Conservation (phyloP, 495 filamentous ascomycete genomes). For the Aspergillus asperescens region DNA sequence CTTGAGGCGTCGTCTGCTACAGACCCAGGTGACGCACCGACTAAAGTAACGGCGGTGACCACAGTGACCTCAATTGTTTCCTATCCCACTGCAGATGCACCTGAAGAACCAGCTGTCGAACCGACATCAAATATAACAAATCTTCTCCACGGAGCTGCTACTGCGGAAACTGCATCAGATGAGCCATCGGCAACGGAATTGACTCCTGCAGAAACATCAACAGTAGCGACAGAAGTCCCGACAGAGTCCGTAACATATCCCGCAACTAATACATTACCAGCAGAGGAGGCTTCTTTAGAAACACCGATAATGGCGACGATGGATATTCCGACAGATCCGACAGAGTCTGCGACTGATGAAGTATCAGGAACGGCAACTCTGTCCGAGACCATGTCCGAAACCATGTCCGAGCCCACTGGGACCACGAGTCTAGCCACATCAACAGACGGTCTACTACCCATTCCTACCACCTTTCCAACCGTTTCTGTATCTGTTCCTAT, state of each 20-base stretch:
- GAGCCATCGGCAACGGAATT: neutral
- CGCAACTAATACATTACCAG: neutral
- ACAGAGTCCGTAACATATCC: neutral
- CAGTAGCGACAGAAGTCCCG: neutral
- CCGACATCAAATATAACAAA: neutral
- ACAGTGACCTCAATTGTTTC: neutral
- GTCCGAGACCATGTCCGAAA: neutral
- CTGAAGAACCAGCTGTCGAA: neutral
- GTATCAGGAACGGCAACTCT: neutral
- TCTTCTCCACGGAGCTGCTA: neutral
- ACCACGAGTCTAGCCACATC: conserved; percentile 2
- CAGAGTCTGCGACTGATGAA: neutral
- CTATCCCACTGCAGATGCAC: neutral
- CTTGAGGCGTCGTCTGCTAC: neutral
- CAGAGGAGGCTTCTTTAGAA: neutral
- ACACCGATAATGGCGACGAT: neutral
- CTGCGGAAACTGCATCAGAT: neutral
- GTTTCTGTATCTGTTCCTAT: neutral
- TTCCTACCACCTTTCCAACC: neutral
- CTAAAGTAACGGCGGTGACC: neutral
- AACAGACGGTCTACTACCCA: neutral
- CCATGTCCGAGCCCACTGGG: conserved; percentile 1
- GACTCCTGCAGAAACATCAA: neutral
- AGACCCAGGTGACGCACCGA: neutral
- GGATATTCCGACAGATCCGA: neutral